Conservation (phyloP, 1,284 basidiomycete genomes). For the Cerioporus squamosus region DNA sequence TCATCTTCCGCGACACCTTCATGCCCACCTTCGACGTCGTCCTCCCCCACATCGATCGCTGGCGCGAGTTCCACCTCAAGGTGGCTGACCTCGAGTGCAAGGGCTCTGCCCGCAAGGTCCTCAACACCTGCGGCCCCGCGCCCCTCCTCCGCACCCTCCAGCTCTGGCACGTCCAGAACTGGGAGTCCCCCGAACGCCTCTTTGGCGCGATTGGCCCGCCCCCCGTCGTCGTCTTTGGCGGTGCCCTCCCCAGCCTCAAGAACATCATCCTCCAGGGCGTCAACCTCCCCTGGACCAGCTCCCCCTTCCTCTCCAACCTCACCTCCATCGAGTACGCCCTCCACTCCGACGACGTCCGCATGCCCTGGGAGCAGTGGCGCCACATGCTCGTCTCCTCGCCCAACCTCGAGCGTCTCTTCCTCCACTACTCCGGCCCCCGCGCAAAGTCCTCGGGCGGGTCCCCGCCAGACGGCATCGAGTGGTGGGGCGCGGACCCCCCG, state of each 20-base stretch:
- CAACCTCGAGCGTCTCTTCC: constrained; percentile 47
- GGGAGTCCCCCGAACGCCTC: constrained; percentile 44
- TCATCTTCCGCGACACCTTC: constrained; percentile 47
- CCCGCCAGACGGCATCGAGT: constrained; percentile 22
- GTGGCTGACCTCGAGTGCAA: constrained; percentile 61
- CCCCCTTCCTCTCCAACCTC: constrained; percentile 54
- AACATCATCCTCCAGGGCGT: constrained; percentile 66
- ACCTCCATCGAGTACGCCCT: constrained; percentile 58
- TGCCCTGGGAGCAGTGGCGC: constrained; percentile 55
- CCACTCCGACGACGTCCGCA: constrained; percentile 61
- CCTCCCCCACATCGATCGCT: constrained; percentile 50
- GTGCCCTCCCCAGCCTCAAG: constrained; percentile 49
- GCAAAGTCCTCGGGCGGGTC: constrained; percentile 36
- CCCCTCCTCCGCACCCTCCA: constrained; percentile 58
- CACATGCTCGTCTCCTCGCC: constrained; percentile 53
- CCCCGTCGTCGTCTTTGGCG: constrained; percentile 58
- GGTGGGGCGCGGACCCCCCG: constrained; percentile 21
- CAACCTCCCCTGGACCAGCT: constrained; percentile 60
- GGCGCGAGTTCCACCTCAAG: constrained; percentile 62
- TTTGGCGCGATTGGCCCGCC: constrained; percentile 57
- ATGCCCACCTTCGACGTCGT: constrained; percentile 54
- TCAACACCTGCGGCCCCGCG: constrained; percentile 53
- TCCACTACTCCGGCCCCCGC: constrained; percentile 64
- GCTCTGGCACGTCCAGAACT: constrained; percentile 67
- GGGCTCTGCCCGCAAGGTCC: constrained; percentile 49